phyloP scores from a whole-genome alignment of 116 monocot species.

The Dioscorea cayenensis region DNA sequence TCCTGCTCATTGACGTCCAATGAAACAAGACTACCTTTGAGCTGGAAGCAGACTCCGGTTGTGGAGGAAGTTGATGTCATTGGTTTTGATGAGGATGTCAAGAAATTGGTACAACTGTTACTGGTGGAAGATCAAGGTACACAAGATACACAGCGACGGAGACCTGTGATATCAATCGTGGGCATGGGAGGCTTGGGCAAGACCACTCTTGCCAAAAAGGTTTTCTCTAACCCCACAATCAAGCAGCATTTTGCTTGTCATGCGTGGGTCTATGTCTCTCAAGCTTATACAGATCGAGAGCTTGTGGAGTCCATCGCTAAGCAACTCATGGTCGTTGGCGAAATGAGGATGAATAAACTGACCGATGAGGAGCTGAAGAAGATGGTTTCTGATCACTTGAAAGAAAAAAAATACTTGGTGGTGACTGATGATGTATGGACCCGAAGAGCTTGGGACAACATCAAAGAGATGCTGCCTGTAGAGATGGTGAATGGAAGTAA shows the following conservation, averaged over 20 bases:
- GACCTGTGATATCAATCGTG: neutral
- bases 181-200: too few species aligned
- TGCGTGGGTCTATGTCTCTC: too few species aligned
- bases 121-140: neutral
- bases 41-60: neutral
- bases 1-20: neutral
- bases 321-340: neutral
- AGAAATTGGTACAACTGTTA: neutral
- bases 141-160: neutral
- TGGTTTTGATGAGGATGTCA: conserved; percentile 7
- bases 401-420: conserved; percentile 4
- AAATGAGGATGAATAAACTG: neutral
- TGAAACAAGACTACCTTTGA: neutral
- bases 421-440: conserved; percentile 36
- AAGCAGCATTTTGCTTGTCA: too few species aligned
- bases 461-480: conserved; percentile 3
- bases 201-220: too few species aligned
- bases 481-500: neutral
- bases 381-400: neutral
- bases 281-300: too few species aligned
- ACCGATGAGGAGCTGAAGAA: neutral
- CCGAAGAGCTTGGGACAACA: conserved; percentile 6
- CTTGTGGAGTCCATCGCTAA: neutral
- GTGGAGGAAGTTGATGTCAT: neutral
- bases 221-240: too few species aligned